These are phyloP conservation scores for Aspergillus caelatus DNA, from an alignment of 2,329 filamentous ascomycete genomes.

Conservation along the genomic window DNA sequence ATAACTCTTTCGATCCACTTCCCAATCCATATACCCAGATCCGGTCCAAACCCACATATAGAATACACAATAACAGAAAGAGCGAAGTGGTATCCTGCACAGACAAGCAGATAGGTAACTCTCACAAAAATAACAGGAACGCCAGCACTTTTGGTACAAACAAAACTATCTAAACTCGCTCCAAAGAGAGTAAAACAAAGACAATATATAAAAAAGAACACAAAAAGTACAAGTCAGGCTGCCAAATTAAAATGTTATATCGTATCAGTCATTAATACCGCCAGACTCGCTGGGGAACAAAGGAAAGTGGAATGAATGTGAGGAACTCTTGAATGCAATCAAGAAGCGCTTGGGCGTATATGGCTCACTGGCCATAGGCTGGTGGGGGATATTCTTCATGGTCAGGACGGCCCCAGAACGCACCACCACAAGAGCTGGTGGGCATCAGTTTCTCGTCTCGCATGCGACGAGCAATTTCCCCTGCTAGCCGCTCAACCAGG, in stretches of 20 bases:
- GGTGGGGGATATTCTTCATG: constrained; percentile 45
- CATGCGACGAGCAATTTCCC: constrained; percentile 81
- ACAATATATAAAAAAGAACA: background rate
- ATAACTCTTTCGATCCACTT: background rate
- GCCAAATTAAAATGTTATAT: constrained; percentile 22
- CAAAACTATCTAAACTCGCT: constrained; percentile 31
- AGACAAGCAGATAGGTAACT: constrained; percentile 22
- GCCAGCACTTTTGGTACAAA: constrained; percentile 30
- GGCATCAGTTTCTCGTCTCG: constrained; percentile 74
- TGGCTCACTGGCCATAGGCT: constrained; percentile 46
- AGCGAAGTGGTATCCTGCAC: constrained; percentile 36
- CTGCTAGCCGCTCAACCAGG: constrained; percentile 72
- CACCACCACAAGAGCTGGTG: constrained; percentile 34
- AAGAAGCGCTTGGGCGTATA: constrained; percentile 3
- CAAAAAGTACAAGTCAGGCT: background rate
- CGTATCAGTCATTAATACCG: constrained; percentile 24
- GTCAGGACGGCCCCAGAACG: constrained; percentile 40
- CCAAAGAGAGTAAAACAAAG: constrained; percentile 8
- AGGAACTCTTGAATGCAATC: constrained; percentile 9
- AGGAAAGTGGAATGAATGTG: constrained; percentile 17
- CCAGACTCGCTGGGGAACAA: constrained; percentile 22
- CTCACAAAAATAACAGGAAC: constrained; percentile 19
- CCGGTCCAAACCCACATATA: constrained; percentile 9
- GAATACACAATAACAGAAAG: constrained; percentile 16
- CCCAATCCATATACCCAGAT: constrained; percentile 7